Evolutionary conservation across 306 rosid species (phyloP).

Genomic region (Rosa persica): DNA sequence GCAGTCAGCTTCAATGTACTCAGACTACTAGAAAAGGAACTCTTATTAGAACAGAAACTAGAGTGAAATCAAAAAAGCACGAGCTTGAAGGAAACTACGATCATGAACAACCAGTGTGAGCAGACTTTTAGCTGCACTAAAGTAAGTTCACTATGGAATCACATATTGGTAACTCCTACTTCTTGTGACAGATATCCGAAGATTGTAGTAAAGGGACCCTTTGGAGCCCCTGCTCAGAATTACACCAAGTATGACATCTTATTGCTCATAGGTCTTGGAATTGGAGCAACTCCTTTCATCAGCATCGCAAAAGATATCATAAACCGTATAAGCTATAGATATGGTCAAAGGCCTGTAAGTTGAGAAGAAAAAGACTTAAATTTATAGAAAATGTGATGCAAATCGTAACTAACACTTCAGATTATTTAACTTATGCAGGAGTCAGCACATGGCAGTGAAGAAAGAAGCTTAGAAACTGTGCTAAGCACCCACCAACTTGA

Average conservation of each 20-base stretch:
- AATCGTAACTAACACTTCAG: constrained; percentile 4
- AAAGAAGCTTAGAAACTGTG: neutral
- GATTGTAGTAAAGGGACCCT: constrained; percentile 84
- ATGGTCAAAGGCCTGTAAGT: constrained; percentile 39
- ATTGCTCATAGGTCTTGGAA: constrained; percentile 83
- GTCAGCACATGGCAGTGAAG: neutral
- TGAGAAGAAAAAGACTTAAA: neutral
- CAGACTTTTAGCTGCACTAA: neutral
- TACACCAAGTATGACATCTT: constrained; percentile 77
- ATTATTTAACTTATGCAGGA: constrained; percentile 26
- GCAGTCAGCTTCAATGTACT: constrained; percentile 45
- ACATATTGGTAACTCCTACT: constrained; percentile 1
- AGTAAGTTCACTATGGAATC: neutral
- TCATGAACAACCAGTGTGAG: constrained; percentile 44
- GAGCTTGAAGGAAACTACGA: neutral
- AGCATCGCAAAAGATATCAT: constrained; percentile 82
- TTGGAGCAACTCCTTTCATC: constrained; percentile 94
- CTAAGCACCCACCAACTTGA: constrained; percentile 1
- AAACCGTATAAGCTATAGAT: constrained; percentile 42
- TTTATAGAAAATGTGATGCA: neutral
- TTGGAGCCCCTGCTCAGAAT: constrained; percentile 91
- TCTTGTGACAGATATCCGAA: constrained; percentile 54
- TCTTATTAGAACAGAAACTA: constrained; percentile 68
- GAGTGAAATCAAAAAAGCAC: constrained; percentile 20
- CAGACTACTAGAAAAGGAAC: constrained; percentile 51